Evolutionary conservation across 768 basidiomycete species (phyloP).

Genomic region (Xerocomellus dryophilus): DNA sequence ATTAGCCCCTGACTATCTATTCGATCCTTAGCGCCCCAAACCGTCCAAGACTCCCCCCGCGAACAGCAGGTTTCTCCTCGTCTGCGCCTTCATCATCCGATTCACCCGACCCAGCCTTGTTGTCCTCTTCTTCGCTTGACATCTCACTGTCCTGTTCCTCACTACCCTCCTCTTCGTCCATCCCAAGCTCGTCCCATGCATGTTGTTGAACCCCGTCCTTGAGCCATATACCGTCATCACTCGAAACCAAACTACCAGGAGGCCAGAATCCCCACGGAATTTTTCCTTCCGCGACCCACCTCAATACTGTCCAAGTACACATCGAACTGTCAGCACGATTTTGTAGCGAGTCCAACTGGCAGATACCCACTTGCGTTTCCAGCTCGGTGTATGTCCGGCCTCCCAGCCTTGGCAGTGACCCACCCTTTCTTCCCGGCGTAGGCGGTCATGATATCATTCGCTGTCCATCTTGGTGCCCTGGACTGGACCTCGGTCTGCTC

Average conservation of each 20-base stretch:
- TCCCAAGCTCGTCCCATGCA: constrained; percentile 22
- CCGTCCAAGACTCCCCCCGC: constrained; percentile 14
- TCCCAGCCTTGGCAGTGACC: constrained; percentile 87
- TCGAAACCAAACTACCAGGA: constrained; percentile 39
- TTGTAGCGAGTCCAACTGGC: background rate
- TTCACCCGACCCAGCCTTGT: constrained; percentile 8
- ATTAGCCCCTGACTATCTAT: constrained; percentile 11
- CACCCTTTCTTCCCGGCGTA: constrained; percentile 77
- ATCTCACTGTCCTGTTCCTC: constrained; percentile 25
- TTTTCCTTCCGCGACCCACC: constrained; percentile 77
- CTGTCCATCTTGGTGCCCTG: constrained; percentile 59
- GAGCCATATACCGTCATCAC: constrained; percentile 58
- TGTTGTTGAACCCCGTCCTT: constrained; percentile 28
- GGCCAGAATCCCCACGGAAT: constrained; percentile 89
- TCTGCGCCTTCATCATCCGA: constrained; percentile 18
- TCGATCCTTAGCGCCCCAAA: constrained; percentile 34
- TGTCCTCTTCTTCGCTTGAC: constrained; percentile 12
- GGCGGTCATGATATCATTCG: constrained; percentile 78
- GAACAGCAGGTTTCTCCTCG: background rate
- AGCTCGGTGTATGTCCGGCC: constrained; percentile 85
- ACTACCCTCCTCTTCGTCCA: constrained; percentile 33
- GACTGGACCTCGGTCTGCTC: constrained; percentile 9
- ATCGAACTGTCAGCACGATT: background rate
- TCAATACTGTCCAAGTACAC: constrained; percentile 53
- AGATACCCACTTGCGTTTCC: constrained; percentile 80